These are phyloP conservation scores for Geosiphon pyriformis DNA, from an alignment of 192 early-diverging fungal genomes.

Conservation along the genomic window DNA sequence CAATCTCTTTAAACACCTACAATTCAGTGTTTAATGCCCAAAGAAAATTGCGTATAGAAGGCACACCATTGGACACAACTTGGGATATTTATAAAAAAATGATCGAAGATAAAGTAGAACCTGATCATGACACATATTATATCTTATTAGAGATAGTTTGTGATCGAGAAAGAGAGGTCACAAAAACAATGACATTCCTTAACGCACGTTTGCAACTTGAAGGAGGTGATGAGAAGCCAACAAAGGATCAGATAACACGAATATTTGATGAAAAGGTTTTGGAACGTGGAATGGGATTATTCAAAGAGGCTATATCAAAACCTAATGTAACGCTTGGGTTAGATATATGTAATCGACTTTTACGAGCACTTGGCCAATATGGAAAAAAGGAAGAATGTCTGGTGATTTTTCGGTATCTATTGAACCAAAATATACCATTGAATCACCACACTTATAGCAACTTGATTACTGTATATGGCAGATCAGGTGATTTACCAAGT, in stretches of 20 bases:
- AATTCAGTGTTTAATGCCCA: slow-evolving; percentile 16
- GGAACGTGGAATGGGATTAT: slow-evolving; percentile 1
- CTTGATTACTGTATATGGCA: slow-evolving; percentile 14
- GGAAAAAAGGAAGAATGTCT: slow-evolving; percentile 12
- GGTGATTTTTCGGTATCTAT: slow-evolving; percentile 12
- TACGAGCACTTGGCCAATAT: not conserved
- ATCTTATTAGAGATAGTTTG: slow-evolving; percentile 4
- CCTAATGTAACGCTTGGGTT: not conserved
- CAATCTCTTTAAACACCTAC: slow-evolving; percentile 2
- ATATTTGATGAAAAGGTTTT: slow-evolving; percentile 2
- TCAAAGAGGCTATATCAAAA: not conserved
- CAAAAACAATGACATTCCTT: not conserved
- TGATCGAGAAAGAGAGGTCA: slow-evolving; percentile 12
- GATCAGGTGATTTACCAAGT: slow-evolving; percentile 13
- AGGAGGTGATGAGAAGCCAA: not conserved
- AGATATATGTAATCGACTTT: slow-evolving; percentile 12
- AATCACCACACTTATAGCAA: not conserved
- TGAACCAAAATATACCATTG: not conserved
- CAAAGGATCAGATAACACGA: not conserved
- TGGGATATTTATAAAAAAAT: slow-evolving; percentile 14
- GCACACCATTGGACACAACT: not conserved
- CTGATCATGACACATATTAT: slow-evolving; percentile 3
- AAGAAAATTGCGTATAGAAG: not conserved
- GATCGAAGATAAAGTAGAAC: slow-evolving; percentile 6
- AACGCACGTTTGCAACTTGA: not conserved